Base-by-base conservation (phyloP, 2,329 filamentous ascomycete species). In the Aspergillus quadrilineatus region DNA sequence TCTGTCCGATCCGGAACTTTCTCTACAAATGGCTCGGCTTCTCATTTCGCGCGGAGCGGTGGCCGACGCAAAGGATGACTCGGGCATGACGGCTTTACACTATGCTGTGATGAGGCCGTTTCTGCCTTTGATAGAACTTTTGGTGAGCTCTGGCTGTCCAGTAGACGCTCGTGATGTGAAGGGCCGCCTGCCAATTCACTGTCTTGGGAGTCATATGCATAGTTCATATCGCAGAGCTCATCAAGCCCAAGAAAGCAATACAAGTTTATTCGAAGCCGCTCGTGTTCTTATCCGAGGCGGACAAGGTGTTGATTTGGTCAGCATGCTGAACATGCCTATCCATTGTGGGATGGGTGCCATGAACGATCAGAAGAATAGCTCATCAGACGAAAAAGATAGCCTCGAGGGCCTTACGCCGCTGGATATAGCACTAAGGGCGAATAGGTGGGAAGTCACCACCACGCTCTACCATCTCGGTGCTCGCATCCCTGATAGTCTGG, bases 111-210 rank as follows among this genome's bases (percentile, higher is more conserved):
- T 53, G 42, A 15, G 22, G 2, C 50, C 50, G 2, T 29, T 39
- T 30, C 3, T n/a, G 32, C 42, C 42, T 3, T 17, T 53, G 10
- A 39, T 53, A 7, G 15, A n/a, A 6, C 30, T 46, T 1, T 29
- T 53, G 5, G 14, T 53, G 12, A 26, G 45, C 2, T 30, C 41
- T 39, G 50, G 50, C 3, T 53, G 42, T 17, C 32, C 30, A 3
- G 17, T 46, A 7, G 42, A 46, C 9, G 12, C 4, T 3, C 0
- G 12, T 3, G 50, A 46, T 7, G 2, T 6, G n/a, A 42, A 46
- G 5, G 50, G 50, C 4, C 42, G 42, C 3, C 8, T 53, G 41
- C 42, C 50, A 12, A 34, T 53, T 15, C 50, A 53, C 28, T 46
- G 32, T 17, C 42, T 53, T 2, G 42, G 32, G 22, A 22, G 22